A percentile compares a stretch with the other conserved stretches of the same genome.
phyloP scores from a whole-genome alignment of 2,329 filamentous ascomycete genomes.

The Diaporthe citri region DNA sequence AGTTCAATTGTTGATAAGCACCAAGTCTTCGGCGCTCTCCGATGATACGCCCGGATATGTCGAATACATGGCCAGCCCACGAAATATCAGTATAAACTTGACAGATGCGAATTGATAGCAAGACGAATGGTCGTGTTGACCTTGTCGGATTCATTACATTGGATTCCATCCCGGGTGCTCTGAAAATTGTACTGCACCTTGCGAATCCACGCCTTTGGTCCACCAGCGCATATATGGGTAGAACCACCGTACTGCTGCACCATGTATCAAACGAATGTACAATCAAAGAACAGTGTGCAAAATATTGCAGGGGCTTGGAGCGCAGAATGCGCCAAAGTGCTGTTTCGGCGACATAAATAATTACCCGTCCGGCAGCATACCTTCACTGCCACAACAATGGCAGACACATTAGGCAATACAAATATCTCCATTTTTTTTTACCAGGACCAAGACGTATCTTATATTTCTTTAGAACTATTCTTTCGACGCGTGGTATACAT shows the following conservation, averaged over 20 bases:
- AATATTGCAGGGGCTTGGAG: not conserved
- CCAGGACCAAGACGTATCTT: not conserved
- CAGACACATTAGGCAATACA: accelerated
- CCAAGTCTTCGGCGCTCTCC: conserved; percentile 36
- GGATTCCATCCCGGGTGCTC: too few relatives aligned
- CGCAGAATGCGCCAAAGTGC: not conserved
- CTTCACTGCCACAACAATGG: not conserved
- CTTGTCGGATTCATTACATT: not conserved
- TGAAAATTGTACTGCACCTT: too few relatives aligned
- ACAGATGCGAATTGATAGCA: not conserved
- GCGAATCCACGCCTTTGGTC: too few relatives aligned
- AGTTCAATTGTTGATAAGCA: conserved; percentile 34
- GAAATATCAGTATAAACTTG: not conserved
- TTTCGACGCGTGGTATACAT: too few relatives aligned
- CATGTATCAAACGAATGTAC: not conserved
- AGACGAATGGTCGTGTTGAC: not conserved
- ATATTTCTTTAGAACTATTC: not conserved
- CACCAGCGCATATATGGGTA: not conserved
- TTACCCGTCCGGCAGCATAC: not conserved
- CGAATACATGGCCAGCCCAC: too few relatives aligned
- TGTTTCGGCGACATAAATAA: not conserved
- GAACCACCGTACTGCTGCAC: not conserved
- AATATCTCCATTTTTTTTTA: not conserved
- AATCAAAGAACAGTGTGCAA: not conserved
- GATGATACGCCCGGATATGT: conserved; percentile 27